phyloP scores from a whole-genome alignment of 257 asterid species.

The Lycium barbarum region DNA sequence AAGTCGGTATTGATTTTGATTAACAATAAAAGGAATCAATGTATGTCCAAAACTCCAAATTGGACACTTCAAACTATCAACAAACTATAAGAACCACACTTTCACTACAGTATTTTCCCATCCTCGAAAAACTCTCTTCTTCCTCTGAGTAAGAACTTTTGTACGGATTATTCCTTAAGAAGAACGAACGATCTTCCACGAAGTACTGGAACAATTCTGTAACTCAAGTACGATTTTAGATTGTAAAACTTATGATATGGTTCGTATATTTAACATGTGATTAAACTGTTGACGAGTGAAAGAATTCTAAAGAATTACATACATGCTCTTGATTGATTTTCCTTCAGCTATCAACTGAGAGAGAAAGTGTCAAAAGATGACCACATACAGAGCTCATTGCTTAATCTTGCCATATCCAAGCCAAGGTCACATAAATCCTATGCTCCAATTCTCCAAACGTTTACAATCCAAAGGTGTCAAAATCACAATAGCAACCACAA shows the following conservation, averaged over 20 bases:
- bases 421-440: constrained; percentile 60
- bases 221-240: too few relatives aligned
- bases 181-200: too few relatives aligned
- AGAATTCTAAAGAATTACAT: too few relatives aligned
- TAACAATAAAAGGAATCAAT: neutral
- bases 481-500: constrained; percentile 15
- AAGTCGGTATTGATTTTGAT: neutral
- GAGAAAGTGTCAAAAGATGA: neutral
- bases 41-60: neutral
- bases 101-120: neutral
- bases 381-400: constrained; percentile 39
- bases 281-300: too few relatives aligned
- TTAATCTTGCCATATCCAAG: constrained; percentile 43
- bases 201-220: too few relatives aligned
- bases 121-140: too few relatives aligned
- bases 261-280: too few relatives aligned
- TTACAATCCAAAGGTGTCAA: constrained; percentile 38
- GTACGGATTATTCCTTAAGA: too few relatives aligned
- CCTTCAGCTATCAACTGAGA: too few relatives aligned
- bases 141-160: too few relatives aligned
- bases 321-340: too few relatives aligned
- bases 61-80: neutral
- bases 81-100: constrained; percentile 8
- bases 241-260: too few relatives aligned
- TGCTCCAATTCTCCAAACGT: constrained; percentile 57